These are phyloP conservation scores for Lagenidium sp. DNA, from an alignment of 352 stramenopile genomes.

Conservation along the genomic window DNA sequence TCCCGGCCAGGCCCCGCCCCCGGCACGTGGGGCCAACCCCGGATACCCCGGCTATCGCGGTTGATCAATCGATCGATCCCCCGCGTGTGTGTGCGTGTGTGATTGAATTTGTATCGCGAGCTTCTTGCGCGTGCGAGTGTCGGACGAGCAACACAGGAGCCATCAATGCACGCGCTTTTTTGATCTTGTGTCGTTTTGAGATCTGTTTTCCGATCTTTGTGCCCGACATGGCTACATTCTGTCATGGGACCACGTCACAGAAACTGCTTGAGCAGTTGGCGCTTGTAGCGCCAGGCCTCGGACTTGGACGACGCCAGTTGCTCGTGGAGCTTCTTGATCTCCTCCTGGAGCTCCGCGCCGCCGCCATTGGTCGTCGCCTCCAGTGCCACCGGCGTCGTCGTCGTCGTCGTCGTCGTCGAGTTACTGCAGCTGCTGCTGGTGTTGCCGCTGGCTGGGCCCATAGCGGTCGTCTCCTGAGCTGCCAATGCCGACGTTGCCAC, in stretches of 20 bases:
- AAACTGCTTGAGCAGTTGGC: conserved; percentile 71
- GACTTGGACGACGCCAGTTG: conserved; percentile 59
- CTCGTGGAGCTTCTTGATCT: conserved; percentile 64
- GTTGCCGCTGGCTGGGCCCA: no score
- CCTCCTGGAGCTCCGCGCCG: conserved; percentile 31
- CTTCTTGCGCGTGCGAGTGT: no score
- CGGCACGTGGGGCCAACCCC: conserved; percentile 9
- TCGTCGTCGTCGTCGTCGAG: no score
- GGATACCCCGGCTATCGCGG: conserved; percentile 29
- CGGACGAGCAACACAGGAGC: no score
- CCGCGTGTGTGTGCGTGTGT: no score
- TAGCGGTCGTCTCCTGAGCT: no score
- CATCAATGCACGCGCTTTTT: no score
- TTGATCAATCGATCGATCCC: conserved; percentile 13
- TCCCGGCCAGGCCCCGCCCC: conserved; percentile 6
- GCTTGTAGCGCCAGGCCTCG: conserved; percentile 67
- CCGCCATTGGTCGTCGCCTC: neutral
- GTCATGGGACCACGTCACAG: conserved; percentile 15
- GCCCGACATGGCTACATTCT: neutral
- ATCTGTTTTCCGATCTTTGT: no score
- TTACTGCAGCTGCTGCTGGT: neutral
- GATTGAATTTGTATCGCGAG: no score
- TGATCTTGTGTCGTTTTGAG: no score
- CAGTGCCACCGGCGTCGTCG: neutral
- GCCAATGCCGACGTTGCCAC: no score